These are phyloP conservation scores for Clavispora phyllophila DNA, from an alignment of 805 yeast genomes.

Conservation along the genomic window DNA sequence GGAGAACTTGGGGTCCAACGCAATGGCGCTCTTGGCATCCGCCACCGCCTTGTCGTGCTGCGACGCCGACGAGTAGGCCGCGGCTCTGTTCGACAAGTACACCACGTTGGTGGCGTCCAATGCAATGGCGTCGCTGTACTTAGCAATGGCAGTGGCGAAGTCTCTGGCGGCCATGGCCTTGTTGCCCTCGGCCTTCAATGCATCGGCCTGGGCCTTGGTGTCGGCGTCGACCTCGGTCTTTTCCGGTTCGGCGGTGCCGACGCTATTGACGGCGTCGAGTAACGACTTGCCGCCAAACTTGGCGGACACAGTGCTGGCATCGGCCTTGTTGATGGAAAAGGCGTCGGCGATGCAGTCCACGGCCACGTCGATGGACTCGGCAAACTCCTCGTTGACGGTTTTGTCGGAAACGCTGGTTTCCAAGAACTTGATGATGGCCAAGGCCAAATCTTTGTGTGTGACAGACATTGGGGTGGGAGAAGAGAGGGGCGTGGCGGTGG, in stretches of 20 bases:
- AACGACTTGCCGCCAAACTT: constrained; percentile 48
- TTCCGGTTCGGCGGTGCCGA: constrained; percentile 16
- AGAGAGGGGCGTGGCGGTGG: not conserved
- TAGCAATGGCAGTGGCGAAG: constrained; percentile 63
- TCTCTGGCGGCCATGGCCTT: constrained; percentile 76
- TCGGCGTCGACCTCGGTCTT: constrained; percentile 42
- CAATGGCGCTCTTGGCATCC: constrained; percentile 81
- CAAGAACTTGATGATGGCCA: constrained; percentile 70
- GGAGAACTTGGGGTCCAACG: constrained; percentile 72
- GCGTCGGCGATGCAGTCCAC: constrained; percentile 89
- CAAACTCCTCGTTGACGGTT: constrained; percentile 68
- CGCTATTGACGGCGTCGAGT: constrained; percentile 35
- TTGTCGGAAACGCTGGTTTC: constrained; percentile 54
- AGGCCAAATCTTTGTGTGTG: constrained; percentile 61
- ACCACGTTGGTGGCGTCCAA: constrained; percentile 71
- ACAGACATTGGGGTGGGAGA: constrained; percentile 30
- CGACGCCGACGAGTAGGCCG: constrained; percentile 80
- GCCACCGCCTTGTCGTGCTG: constrained; percentile 71
- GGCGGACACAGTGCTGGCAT: constrained; percentile 25
- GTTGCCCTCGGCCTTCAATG: constrained; percentile 82
- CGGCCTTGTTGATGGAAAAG: constrained; percentile 56
- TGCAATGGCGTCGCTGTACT: constrained; percentile 77
- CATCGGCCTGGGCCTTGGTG: constrained; percentile 70
- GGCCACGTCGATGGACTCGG: constrained; percentile 90
- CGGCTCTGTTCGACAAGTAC: constrained; percentile 91